A percentile compares a stretch with the other conserved stretches of the same genome.
Conservation (phyloP, 2,329 filamentous ascomycete genomes). For the Ceratocystiopsis brevicomis region DNA sequence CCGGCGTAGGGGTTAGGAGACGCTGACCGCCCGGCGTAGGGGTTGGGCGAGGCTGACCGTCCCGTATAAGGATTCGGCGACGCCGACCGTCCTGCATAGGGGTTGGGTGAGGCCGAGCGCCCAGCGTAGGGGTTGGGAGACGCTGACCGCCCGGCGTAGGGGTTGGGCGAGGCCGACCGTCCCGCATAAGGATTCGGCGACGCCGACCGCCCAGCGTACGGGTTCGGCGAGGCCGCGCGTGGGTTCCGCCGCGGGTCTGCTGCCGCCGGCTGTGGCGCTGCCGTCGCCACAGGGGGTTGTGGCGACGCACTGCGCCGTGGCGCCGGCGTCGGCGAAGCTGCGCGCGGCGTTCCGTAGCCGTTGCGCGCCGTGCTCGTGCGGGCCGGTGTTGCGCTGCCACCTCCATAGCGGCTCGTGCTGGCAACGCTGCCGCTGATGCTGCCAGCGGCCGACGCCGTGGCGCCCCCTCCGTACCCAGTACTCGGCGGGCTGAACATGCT, state of each 20-base stretch:
- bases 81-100: conserved; percentile 7
- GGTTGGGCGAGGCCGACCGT: conserved; percentile 16
- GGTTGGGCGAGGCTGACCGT: conserved; percentile 16
- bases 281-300: conserved; percentile 31
- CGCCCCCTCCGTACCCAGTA: conserved; percentile 3
- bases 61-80: conserved; percentile 42
- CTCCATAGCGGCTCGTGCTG: conserved; percentile 6
- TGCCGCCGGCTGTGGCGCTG: neutral
- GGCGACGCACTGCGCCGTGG: conserved; percentile 46
- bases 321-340: conserved; percentile 50
- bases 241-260: conserved; percentile 20
- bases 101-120: conserved; percentile 16
- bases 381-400: conserved; percentile 20
- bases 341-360: conserved; percentile 35
- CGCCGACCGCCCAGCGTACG: conserved; percentile 14
- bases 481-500: conserved; percentile 44
- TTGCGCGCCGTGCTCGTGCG: conserved; percentile 35
- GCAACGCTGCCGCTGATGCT: no score
- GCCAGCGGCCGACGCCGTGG: no score
- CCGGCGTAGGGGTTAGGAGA: conserved; percentile 42
- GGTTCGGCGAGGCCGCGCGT: conserved; percentile 31
- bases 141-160: conserved; percentile 2
- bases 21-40: conserved; percentile 8
- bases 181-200: conserved; percentile 42
- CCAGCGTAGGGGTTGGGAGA: conserved; percentile 43